Percentiles rank a stretch among this genome's conserved stretches.
Conservation (phyloP, 768 basidiomycete species). For the Mycena pura region DNA sequence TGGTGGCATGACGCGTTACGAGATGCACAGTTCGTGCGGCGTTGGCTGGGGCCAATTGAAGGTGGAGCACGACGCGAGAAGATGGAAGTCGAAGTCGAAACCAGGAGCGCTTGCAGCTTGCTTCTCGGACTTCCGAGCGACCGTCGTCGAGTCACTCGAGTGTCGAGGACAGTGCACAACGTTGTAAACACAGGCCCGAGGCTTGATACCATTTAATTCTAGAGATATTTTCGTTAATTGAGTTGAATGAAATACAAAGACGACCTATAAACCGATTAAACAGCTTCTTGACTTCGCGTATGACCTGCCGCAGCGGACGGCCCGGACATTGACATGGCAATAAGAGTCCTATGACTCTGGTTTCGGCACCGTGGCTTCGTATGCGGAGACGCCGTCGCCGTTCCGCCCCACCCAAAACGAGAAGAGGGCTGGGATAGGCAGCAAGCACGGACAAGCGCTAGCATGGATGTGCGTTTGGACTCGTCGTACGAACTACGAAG, state of each 20-base stretch:
- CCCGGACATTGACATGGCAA: too few species aligned
- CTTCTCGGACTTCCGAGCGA: too few species aligned
- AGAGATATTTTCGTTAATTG: neutral
- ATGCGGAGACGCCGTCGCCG: too few species aligned
- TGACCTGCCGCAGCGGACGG: conserved; percentile 12
- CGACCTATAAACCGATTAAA: neutral
- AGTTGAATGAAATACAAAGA: neutral
- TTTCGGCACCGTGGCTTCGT: too few species aligned
- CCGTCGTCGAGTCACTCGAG: neutral
- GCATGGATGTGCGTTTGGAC: too few species aligned
- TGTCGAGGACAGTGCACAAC: neutral
- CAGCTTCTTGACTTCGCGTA: conserved; percentile 9
- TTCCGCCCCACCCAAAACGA: too few species aligned
- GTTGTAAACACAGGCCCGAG: neutral
- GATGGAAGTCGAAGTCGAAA: neutral
- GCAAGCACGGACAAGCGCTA: too few species aligned
- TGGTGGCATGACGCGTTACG: conserved; percentile 6
- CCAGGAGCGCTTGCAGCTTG: neutral
- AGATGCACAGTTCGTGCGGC: neutral
- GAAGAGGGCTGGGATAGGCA: too few species aligned
- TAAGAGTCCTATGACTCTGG: too few species aligned
- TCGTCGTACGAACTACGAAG: too few species aligned
- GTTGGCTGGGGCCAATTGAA: conserved; percentile 1
- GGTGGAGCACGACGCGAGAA: conserved; percentile 5
- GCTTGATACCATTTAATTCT: neutral